phyloP scores from a whole-genome alignment of 1,284 basidiomycete species.

The Trametes polyzona region DNA sequence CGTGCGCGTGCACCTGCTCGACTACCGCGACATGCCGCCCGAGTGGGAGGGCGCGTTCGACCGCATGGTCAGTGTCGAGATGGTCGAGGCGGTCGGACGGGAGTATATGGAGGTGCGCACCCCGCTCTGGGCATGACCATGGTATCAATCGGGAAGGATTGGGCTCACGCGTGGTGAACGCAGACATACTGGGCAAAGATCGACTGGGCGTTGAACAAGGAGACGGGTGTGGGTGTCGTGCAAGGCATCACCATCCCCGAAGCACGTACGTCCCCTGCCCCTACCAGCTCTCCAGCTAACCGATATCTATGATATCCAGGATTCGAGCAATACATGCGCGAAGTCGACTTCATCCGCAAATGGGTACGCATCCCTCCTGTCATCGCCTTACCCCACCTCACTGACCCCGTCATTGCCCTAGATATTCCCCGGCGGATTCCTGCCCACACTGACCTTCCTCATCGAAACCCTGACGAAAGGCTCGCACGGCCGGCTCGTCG shows the following conservation, averaged over 20 bases:
- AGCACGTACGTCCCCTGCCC: slow-evolving; percentile 49
- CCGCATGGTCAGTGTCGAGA: slow-evolving; percentile 76
- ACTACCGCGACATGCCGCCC: slow-evolving; percentile 68
- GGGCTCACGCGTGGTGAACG: not conserved
- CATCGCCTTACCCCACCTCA: not conserved
- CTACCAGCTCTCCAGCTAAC: not conserved
- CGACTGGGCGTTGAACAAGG: slow-evolving; percentile 70
- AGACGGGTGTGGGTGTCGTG: slow-evolving; percentile 69
- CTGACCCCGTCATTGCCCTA: not conserved
- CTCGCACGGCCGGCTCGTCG: slow-evolving; percentile 59
- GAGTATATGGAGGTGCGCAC: slow-evolving; percentile 65
- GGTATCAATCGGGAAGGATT: too few species aligned
- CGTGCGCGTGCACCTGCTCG: slow-evolving; percentile 77
- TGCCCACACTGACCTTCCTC: slow-evolving; percentile 72
- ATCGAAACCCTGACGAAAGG: slow-evolving; percentile 59
- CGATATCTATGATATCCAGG: slow-evolving; percentile 39
- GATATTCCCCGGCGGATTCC: slow-evolving; percentile 82
- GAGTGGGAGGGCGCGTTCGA: slow-evolving; percentile 73
- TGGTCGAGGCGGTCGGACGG: slow-evolving; percentile 80
- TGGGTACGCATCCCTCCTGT: slow-evolving; percentile 50
- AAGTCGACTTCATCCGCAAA: slow-evolving; percentile 82
- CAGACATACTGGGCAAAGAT: slow-evolving; percentile 65
- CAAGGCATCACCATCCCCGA: slow-evolving; percentile 86
- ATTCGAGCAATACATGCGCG: slow-evolving; percentile 58
- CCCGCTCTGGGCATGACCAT: too few species aligned